A percentile compares a stretch with the other conserved stretches of the same genome.
Conservation (phyloP, 176 grass and related monocot species). For the Oryza rufipogon region DNA sequence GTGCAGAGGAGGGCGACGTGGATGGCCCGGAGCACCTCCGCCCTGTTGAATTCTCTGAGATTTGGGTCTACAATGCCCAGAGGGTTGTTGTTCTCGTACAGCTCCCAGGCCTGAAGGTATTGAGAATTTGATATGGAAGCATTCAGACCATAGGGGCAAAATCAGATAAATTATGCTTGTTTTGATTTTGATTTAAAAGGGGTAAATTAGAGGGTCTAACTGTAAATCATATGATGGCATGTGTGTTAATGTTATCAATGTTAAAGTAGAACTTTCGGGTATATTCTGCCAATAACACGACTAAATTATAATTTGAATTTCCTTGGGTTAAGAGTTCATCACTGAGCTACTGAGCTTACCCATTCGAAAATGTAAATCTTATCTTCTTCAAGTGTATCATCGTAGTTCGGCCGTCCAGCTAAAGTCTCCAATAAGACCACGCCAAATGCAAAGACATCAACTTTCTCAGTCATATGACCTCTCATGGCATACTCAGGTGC, state of each 20-base stretch:
- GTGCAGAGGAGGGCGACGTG: conserved; percentile 73
- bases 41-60: conserved; percentile 40
- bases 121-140: background rate
- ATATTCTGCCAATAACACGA: background rate
- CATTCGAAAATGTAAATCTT: conserved; percentile 85
- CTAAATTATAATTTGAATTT: background rate
- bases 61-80: conserved; percentile 61
- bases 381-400: conserved; percentile 40
- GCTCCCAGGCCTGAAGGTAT: conserved; percentile 62
- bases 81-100: conserved; percentile 57
- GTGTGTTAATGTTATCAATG: background rate
- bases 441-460: conserved; percentile 82
- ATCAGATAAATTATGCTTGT: background rate
- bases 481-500: conserved; percentile 95
- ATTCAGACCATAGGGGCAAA: background rate
- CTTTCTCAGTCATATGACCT: conserved; percentile 90
- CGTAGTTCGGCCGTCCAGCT: conserved; percentile 72
- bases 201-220: no score
- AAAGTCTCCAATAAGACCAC: conserved; percentile 68
- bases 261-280: background rate
- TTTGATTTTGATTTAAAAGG: background rate
- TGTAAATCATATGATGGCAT: background rate
- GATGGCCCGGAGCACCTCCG: conserved; percentile 59
- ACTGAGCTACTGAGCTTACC: conserved; percentile 52
- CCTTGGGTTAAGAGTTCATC: background rate